phyloP scores from a whole-genome alignment of 495 filamentous ascomycete genomes.

The Lophium mytilinum region DNA sequence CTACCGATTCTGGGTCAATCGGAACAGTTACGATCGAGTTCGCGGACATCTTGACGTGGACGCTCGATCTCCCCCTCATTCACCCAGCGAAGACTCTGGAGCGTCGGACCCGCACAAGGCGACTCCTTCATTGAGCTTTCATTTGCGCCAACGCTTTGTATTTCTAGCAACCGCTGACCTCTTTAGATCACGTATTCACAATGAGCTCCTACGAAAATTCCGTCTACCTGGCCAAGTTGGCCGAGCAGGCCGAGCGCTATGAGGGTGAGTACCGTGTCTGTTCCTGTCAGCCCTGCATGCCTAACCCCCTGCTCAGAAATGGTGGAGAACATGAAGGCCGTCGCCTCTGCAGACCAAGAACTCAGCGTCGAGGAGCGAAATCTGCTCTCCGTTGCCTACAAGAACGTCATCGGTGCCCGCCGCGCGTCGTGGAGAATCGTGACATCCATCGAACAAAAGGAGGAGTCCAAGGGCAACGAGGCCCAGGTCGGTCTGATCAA shows the following conservation, averaged over 20 bases:
- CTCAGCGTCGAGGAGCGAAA: conserved; percentile 99
- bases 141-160: background rate
- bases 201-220: conserved; percentile 97
- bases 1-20: too few species aligned
- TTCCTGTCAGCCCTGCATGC: background rate
- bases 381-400: conserved; percentile 97
- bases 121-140: background rate
- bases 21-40: too few species aligned
- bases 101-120: background rate
- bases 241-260: conserved; percentile 99
- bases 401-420: conserved; percentile 98
- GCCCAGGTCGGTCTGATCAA: conserved; percentile 90
- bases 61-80: too few species aligned
- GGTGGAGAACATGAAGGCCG: conserved; percentile 99
- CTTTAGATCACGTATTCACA: conserved; percentile 40
- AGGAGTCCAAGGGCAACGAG: conserved; percentile 99
- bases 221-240: conserved; percentile 98
- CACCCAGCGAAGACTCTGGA: too few species aligned
- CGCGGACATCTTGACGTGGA: too few species aligned
- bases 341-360: conserved; percentile 93
- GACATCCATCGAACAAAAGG: conserved; percentile 99
- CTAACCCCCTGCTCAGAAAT: conserved; percentile 58
- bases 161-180: background rate
- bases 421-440: conserved; percentile 99
- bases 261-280: conserved; percentile 63